Evolutionary conservation across 139 green algal genomes (phyloP), one percentile per base, ranked within the genome.

Genomic region (Chlorella sp.): DNA sequence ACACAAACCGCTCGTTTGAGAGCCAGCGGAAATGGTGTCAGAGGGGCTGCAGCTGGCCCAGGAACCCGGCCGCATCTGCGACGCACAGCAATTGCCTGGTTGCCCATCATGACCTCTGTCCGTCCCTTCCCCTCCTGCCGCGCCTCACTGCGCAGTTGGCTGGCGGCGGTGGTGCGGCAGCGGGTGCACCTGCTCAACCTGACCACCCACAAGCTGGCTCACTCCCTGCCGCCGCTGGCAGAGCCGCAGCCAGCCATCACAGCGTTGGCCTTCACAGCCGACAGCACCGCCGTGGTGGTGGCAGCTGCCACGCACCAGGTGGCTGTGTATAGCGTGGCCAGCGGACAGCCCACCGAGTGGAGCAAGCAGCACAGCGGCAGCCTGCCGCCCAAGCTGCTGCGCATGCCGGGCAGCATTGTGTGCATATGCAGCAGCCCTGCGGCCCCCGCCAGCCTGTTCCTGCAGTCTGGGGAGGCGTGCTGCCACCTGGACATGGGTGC

Each of bases 261-360:
- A 2, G 86, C 89, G 2, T 15, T 94, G 5, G 86, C 84, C 2
- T 95, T 97, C 78, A 89, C 79, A 28, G 65, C 87, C 4, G 89
- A 92, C 78, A 83, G 91, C 47, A 78, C 87, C 56, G 39, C 38
- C 7, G 51, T 97, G 32, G 90, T 88, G 18, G 73, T 94, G 4
- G 91, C 75, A 3, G 89, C 81, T 2, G 87, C 86, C 26, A 85
- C 60, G 44, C 88, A 86, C 63, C 67, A 75, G 15, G 55, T 95
- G 26, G 74, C 68, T 4, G 71, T 91, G 9, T 94, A 89, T 67
- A 81, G 92, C 65, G 76, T 89, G 32, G 79, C 83, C 1, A 86
- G 28, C 11, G 60, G 87, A 28, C 62, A 68, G 72, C 87, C 86
- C 4, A 89, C 85, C 6, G 78, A 81, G 44, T 94, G 90, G 91